Conservation (phyloP, 495 filamentous ascomycete genomes). For the Clavariopsis aquatica region DNA sequence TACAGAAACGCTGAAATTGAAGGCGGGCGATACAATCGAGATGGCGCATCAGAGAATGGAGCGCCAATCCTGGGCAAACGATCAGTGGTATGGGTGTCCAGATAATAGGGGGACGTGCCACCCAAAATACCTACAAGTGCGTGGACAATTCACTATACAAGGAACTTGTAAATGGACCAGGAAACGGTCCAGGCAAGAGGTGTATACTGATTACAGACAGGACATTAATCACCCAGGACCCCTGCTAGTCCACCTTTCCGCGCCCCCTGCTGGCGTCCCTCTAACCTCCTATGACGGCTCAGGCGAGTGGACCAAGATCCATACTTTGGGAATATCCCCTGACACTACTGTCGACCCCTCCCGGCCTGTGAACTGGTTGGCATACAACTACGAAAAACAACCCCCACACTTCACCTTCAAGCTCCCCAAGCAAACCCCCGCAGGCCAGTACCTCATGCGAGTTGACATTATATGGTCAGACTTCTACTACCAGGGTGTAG, state of each 20-base stretch:
- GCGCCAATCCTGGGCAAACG: slow-evolving; percentile 10
- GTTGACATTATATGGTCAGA: slow-evolving; percentile 23
- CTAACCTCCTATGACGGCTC: slow-evolving; percentile 17
- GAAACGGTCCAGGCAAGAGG: no score
- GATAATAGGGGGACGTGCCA: slow-evolving; percentile 19
- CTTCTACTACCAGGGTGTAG: slow-evolving; percentile 1
- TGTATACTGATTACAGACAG: not conserved
- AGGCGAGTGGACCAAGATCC: slow-evolving; percentile 30
- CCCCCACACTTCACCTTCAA: slow-evolving; percentile 12
- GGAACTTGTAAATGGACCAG: no score
- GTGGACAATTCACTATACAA: not conserved
- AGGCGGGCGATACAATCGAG: slow-evolving; percentile 19
- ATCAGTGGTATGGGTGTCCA: slow-evolving; percentile 8
- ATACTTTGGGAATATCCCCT: slow-evolving; percentile 6
- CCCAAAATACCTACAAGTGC: not conserved
- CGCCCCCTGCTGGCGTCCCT: slow-evolving; percentile 12
- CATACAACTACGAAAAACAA: slow-evolving; percentile 5
- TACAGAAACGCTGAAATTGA: slow-evolving; percentile 18
- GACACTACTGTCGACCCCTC: not conserved
- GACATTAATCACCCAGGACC: slow-evolving; percentile 26
- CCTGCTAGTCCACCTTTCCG: slow-evolving; percentile 21
- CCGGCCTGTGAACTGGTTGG: slow-evolving; percentile 9
- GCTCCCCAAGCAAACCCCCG: slow-evolving; percentile 20
- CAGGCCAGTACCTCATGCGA: slow-evolving; percentile 26
- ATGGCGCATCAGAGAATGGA: slow-evolving; percentile 20